Evolutionary conservation across 495 filamentous ascomycete genomes (phyloP).

Genomic region (Tricharina praecox): DNA sequence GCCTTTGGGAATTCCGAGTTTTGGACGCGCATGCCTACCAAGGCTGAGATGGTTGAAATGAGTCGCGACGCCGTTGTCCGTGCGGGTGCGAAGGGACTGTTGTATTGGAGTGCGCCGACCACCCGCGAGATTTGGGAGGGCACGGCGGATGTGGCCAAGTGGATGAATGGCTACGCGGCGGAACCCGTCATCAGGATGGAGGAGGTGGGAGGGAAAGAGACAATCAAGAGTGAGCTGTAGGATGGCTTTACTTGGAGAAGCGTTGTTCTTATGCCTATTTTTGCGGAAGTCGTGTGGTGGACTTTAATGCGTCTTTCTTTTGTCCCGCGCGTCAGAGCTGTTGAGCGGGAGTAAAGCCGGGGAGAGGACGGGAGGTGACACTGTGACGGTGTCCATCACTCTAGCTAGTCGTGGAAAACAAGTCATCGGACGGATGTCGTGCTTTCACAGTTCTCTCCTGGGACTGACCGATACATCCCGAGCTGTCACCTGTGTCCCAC

Average conservation of each 20-base stretch:
- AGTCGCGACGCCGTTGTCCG: not conserved
- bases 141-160: not conserved
- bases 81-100: not conserved
- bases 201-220: not conserved
- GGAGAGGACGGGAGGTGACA: no score
- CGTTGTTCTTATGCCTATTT: no score
- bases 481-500: no score
- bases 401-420: no score
- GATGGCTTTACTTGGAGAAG: not conserved
- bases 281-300: no score
- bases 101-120: constrained; percentile 3
- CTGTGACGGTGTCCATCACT: no score
- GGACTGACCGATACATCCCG: no score
- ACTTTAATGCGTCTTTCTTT: no score
- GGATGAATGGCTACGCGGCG: not conserved
- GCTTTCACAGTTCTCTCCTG: no score
- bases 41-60: constrained; percentile 1
- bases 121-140: not conserved
- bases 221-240: not conserved
- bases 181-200: not conserved
- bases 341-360: no score
- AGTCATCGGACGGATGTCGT: no score
- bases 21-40: constrained; percentile 44
- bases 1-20: constrained; percentile 70
- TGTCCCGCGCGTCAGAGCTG: no score